Evolutionary conservation across 352 stramenopile genomes (phyloP), one percentile per base, ranked within the genome.

Genomic region (Phytophthora hybrid): DNA sequence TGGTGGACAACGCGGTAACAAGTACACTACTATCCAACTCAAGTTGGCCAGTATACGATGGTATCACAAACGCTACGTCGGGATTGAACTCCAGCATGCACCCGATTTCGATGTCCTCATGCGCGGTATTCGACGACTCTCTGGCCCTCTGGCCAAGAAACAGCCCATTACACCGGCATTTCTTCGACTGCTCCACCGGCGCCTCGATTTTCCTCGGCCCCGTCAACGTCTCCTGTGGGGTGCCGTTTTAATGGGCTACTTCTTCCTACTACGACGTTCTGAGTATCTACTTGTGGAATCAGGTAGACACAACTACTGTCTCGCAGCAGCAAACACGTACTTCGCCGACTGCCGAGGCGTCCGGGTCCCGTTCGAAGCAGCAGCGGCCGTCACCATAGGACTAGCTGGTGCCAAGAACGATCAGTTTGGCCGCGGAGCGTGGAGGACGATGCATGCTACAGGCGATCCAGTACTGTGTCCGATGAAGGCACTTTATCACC

Each of bases 321-420:
- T 66, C 2, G 49, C 49, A 32, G 5, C 46, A 0, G 10, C 7
- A 13, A 32, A 66, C 46, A 46, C 37, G 3, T 49, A 41, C 32
- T 66, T 58, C 18, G 56, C 59, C 8, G 47, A 58, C n/a, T 3
- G 5, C 9, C 21, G 19, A n/a, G 59, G 46, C 6, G 14, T 8
- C 11, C 29, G 10, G 3, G 19, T 14, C 7, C 39, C 26, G 4
- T 49, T 14, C 2, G 2, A 14, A 18, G 23, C 14, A 8, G 44
- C 47, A n/a, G 19, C 7, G 44, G 46, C 59, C 5, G 46, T 66
- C 5, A 66, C 59, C 3, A 56, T 66, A 6, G 47, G 59, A 8
- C 59, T 66, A 7, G 18, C 32, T 34, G 59, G 59, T 18, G 21
- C 46, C 0, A 66, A 66, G 31, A 66, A 66, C 29, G 59, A 66